phyloP scores from a whole-genome alignment of 1,284 basidiomycete species.

The Pseudozyma tsukubaensis region DNA sequence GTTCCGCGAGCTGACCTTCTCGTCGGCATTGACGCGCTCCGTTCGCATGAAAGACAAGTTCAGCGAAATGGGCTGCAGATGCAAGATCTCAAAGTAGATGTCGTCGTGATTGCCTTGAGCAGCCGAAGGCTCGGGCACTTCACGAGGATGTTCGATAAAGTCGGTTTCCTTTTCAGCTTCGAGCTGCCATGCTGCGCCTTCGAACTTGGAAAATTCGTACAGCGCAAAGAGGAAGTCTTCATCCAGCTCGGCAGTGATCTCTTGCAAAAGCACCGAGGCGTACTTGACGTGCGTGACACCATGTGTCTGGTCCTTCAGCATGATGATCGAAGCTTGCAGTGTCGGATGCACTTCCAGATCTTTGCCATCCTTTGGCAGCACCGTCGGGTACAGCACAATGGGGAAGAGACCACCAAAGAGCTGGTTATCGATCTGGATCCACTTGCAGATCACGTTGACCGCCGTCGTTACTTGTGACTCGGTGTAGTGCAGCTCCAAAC shows the following conservation, averaged over 20 bases:
- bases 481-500: constrained; percentile 86
- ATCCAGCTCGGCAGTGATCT: constrained; percentile 93
- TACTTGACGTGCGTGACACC: constrained; percentile 98
- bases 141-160: constrained; percentile 80
- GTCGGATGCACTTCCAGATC: constrained; percentile 86
- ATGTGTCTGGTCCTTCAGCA: constrained; percentile 87
- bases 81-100: constrained; percentile 96
- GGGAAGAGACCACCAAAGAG: constrained; percentile 95
- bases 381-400: constrained; percentile 94
- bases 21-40: constrained; percentile 89
- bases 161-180: constrained; percentile 66
- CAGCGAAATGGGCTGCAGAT: constrained; percentile 92
- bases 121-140: constrained; percentile 82
- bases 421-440: constrained; percentile 91
- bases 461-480: constrained; percentile 85
- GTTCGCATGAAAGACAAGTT: constrained; percentile 97
- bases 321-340: constrained; percentile 86
- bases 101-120: constrained; percentile 71
- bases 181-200: constrained; percentile 72
- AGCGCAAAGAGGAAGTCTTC: constrained; percentile 95
- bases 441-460: constrained; percentile 84
- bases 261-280: constrained; percentile 91
- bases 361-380: constrained; percentile 83
- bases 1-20: constrained; percentile 74
- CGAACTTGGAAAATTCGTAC: constrained; percentile 90